A percentile compares a stretch with the other conserved stretches of the same genome.
Evolutionary conservation across 352 stramenopile species (phyloP).

Genomic region (Halophytophthora polymorphica): DNA sequence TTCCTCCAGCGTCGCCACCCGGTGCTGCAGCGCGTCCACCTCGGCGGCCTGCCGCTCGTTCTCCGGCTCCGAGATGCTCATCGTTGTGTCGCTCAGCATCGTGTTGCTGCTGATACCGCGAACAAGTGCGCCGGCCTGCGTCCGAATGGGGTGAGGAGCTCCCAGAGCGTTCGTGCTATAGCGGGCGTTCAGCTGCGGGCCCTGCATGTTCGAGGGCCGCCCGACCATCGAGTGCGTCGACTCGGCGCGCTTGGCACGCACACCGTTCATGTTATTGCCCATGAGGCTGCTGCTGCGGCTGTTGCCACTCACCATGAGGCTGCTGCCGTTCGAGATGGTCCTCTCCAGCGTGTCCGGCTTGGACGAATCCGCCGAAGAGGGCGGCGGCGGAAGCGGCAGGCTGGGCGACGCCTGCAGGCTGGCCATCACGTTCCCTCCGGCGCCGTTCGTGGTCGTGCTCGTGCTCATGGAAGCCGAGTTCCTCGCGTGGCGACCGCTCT

Average conservation of each 20-base stretch:
- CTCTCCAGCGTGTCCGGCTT: conserved; percentile 24
- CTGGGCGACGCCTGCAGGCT: too few relatives aligned
- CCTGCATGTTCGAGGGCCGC: conserved; percentile 38
- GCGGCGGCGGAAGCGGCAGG: conserved; percentile 16
- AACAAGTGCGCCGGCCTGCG: conserved; percentile 15
- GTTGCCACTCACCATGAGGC: conserved; percentile 16
- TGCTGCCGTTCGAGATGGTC: conserved; percentile 24
- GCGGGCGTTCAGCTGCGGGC: conserved; percentile 47
- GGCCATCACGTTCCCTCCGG: too few relatives aligned
- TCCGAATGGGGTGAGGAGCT: conserved; percentile 19
- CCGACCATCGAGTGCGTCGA: conserved; percentile 49
- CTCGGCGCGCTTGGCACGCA: conserved; percentile 33
- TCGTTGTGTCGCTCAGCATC: conserved; percentile 44
- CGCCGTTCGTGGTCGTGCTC: conserved; percentile 8
- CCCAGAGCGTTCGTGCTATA: conserved; percentile 40
- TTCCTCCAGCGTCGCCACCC: conserved; percentile 58
- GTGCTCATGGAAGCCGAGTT: conserved; percentile 19
- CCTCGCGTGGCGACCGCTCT: conserved; percentile 13
- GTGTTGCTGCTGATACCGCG: conserved; percentile 30
- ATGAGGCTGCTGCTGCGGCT: conserved; percentile 16
- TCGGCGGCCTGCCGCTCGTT: conserved; percentile 32
- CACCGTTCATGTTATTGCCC: conserved; percentile 17
- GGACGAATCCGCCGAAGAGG: conserved; percentile 24
- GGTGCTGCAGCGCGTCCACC: conserved; percentile 47
- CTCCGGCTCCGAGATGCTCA: conserved; percentile 56